Base-by-base conservation (phyloP, 495 filamentous ascomycete genomes). In the Pyrenula massariospora region DNA sequence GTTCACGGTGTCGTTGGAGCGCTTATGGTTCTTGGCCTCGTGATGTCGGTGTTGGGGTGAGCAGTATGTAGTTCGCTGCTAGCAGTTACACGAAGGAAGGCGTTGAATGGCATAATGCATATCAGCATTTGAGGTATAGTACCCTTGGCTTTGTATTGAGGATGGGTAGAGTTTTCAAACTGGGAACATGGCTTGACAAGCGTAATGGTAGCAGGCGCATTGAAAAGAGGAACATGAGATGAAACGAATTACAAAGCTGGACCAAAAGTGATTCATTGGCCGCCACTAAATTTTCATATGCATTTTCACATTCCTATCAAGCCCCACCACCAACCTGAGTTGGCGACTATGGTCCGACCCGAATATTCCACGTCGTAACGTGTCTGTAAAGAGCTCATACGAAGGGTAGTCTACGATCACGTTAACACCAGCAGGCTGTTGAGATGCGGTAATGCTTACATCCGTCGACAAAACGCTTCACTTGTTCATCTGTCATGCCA, bases 401-500 rank as follows among this genome's bases (percentile, higher is more conserved):
- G 81, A 78, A 10, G 82, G 81, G 61, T 84, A 85, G 66, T 85
- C 79, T 82, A 58, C 11, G 22, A 24, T 52, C 1, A 15, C 53
- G 20, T 23, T 23, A 47, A 36, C 19, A 22, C 10, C 12, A 58
- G 49, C 21, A 48, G 22, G 11, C 55, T 23, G 0, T 19, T 54
- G 19, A 25, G 15, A 20, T 22, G 24, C 10, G 36, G 36, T 12
- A 61, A 50, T 25, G 73, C 81, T 54, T 65, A 85, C 83, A 88
- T 62, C 81, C 79, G 63, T 87, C 76, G 24, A 88, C 82, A 64
- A 87, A 88, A 24, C 78, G 67, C 50, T 77, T 73, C 42, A 88
- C 80, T 61, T 86, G 78, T 54, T 82, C 77, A 60, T 85, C 79
- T 2, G 81, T 88, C 92, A 96, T 96, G 25, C 88, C 91, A 15